phyloP scores from a whole-genome alignment of 345 rosid genomes.

The Toxicodendron radicans region DNA sequence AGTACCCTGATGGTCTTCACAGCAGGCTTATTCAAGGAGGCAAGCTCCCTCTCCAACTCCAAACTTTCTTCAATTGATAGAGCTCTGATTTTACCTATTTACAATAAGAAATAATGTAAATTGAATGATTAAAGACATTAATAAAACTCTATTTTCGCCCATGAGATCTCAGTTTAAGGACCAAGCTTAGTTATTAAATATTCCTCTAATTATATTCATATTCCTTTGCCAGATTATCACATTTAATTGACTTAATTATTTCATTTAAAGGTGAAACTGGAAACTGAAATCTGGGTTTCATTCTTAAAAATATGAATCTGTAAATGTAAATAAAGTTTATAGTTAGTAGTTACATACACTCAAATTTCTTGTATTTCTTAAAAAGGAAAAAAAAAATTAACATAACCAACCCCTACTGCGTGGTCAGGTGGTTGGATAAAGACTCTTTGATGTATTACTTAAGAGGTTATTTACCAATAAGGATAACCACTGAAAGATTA shows the following conservation, averaged over 20 bases:
- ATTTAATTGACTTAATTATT: background rate
- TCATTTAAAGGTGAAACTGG: background rate
- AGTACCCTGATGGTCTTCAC: background rate
- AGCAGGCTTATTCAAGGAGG: background rate
- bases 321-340: background rate
- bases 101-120: background rate
- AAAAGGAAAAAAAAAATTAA: background rate
- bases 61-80: background rate
- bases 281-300: background rate
- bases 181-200: background rate
- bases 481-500: no score
- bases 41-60: slow-evolving; percentile 1
- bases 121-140: background rate
- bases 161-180: background rate
- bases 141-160: background rate
- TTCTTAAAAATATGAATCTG: background rate
- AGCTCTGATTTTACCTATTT: background rate
- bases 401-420: no score
- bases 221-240: background rate
- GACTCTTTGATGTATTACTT: no score
- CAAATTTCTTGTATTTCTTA: background rate
- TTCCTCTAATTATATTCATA: background rate
- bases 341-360: no score
- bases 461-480: no score
- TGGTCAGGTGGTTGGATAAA: no score